These are phyloP conservation scores for Stromatinia cepivora DNA, from an alignment of 2,329 filamentous ascomycete species.

Conservation along the genomic window DNA sequence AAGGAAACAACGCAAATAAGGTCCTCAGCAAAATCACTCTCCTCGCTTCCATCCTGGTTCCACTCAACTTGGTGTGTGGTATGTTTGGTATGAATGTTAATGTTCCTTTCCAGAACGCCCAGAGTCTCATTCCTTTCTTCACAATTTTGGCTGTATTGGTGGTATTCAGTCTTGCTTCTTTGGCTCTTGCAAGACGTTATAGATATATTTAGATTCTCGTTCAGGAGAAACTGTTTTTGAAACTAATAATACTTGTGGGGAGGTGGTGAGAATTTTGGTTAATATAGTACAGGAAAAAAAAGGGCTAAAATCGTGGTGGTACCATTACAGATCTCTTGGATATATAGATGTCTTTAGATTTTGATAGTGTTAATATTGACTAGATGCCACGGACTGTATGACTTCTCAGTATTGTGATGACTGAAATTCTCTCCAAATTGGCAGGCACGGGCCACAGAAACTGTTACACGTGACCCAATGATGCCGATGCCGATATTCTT, in stretches of 20 bases:
- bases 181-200: conserved; percentile 35
- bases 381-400: neutral
- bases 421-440: neutral
- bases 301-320: neutral
- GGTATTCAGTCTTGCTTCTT: conserved; percentile 46
- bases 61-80: conserved; percentile 82
- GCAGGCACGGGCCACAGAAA: neutral
- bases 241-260: neutral
- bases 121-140: conserved; percentile 57
- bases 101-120: conserved; percentile 61
- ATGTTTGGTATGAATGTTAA: conserved; percentile 74
- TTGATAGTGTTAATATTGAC: neutral
- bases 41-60: conserved; percentile 91
- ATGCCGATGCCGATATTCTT: conserved; percentile 6
- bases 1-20: conserved; percentile 85
- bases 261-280: neutral
- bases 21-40: conserved; percentile 94
- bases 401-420: neutral
- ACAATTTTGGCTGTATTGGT: conserved; percentile 59
- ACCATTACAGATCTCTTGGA: conserved; percentile 10
- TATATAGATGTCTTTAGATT: conserved; percentile 14
- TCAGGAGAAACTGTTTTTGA: neutral
- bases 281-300: conserved; percentile 4
- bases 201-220: conserved; percentile 36
- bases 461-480: neutral